These are phyloP conservation scores for Endoconidiophora laricicola DNA, from an alignment of 2,329 filamentous ascomycete species.

Conservation along the genomic window DNA sequence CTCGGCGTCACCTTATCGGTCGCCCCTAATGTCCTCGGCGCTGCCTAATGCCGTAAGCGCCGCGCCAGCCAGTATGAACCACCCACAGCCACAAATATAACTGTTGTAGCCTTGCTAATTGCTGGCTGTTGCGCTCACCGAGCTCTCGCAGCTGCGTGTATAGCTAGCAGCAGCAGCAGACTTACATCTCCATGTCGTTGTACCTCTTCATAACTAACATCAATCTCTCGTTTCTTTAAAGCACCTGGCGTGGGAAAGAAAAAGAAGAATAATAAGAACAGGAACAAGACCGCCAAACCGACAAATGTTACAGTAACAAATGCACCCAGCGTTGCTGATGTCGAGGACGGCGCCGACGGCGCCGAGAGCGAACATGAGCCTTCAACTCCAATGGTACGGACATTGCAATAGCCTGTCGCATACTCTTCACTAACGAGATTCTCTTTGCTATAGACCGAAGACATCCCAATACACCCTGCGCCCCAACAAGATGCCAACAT, in stretches of 20 bases:
- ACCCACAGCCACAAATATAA: neutral
- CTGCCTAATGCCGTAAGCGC: conserved; percentile 5
- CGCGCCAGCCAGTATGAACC: conserved; percentile 7
- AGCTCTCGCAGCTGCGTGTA: too few relatives aligned
- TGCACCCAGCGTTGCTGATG: conserved; percentile 17
- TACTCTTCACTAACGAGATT: conserved; percentile 24
- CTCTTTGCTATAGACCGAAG: conserved; percentile 16
- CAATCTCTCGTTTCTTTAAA: neutral
- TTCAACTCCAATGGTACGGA: conserved; percentile 7
- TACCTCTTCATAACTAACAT: neutral
- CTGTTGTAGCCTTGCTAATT: neutral
- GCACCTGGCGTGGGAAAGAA: conserved; percentile 22
- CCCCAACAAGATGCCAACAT: conserved; percentile 15
- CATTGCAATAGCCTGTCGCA: neutral
- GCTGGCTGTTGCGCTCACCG: too few relatives aligned
- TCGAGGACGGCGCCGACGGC: conserved; percentile 21
- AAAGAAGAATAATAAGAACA: conserved; percentile 44
- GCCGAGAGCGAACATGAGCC: neutral
- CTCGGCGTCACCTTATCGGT: neutral
- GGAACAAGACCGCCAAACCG: conserved; percentile 30
- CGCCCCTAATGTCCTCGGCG: conserved; percentile 7
- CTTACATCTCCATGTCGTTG: neutral
- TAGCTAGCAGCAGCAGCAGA: too few relatives aligned
- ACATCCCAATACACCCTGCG: conserved; percentile 8
- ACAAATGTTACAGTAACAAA: neutral